Conservation (phyloP, 2,329 filamentous ascomycete species). For the Nannizziopsis barbatae region DNA sequence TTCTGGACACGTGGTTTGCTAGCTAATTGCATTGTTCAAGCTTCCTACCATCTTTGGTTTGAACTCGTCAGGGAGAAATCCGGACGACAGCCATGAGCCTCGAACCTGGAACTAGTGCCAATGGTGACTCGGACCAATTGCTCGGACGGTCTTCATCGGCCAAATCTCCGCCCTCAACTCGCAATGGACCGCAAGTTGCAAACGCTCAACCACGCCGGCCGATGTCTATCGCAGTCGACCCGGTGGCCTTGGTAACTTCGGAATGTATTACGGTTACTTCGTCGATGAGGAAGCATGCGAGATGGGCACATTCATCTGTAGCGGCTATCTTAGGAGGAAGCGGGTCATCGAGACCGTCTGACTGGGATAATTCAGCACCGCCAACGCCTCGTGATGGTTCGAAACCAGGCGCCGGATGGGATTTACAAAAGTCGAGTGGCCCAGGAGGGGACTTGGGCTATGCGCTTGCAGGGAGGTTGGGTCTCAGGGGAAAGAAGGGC, state of each 20-base stretch:
- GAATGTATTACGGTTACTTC: slow-evolving; percentile 99
- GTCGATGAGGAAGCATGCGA: slow-evolving; percentile 92
- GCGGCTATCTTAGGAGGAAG: slow-evolving; percentile 82
- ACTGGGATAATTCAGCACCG: slow-evolving; percentile 33
- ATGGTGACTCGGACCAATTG: slow-evolving; percentile 3
- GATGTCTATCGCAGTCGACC: slow-evolving; percentile 63
- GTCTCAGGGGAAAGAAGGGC: slow-evolving; percentile 83
- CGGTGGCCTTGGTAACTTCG: slow-evolving; percentile 85
- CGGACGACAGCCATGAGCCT: slow-evolving; percentile 13
- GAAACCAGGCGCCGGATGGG: slow-evolving; percentile 14
- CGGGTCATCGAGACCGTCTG: slow-evolving; percentile 36
- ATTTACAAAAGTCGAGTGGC: slow-evolving; percentile 17
- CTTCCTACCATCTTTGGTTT: not conserved
- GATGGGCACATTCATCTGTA: slow-evolving; percentile 91
- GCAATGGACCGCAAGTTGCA: slow-evolving; percentile 2
- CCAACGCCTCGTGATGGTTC: slow-evolving; percentile 25
- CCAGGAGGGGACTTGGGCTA: slow-evolving; percentile 30
- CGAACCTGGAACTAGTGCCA: slow-evolving; percentile 7
- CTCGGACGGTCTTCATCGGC: not conserved
- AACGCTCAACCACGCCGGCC: not conserved
- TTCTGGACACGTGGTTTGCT: slow-evolving; percentile 10
- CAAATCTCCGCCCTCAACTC: slow-evolving; percentile 1
- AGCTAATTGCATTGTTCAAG: not conserved
- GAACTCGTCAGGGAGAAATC: not conserved
- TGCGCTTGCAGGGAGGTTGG: slow-evolving; percentile 71